Base-by-base conservation (phyloP, 2,329 filamentous ascomycete species). In the Arthrobotrys sinensis region DNA sequence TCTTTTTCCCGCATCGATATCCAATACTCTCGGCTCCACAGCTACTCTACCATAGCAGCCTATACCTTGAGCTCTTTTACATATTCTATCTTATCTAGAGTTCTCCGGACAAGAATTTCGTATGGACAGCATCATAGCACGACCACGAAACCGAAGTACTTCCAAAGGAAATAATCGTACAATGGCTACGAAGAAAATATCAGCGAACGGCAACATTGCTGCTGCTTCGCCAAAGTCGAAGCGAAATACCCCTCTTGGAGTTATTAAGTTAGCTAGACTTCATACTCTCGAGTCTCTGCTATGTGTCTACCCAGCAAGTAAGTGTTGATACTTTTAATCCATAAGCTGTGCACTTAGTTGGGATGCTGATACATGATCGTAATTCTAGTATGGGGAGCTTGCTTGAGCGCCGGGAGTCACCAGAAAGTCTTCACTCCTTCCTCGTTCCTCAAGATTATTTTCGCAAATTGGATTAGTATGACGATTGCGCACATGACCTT, bases 391-490 rank as follows among this genome's bases (percentile, higher is more conserved):
- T 64, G 40, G 60, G 60, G 60, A 46, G 60, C 60, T 48, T 64
- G 60, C 19, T 36, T 64, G 43, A 53, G 63, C 14, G 43, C 63
- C 3, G 63, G 45, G 8, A 53, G 45, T 6, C 45, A 40, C 11
- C 28, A 43, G 4, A 68, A 68, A 5, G 46, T 40, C 3, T 57
- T 68, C 16, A 68, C 46, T 19, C 11, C 46, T 32, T 52, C 64
- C 1, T 68, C 64, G 16, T 68, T 68, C 24, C 48, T 68, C 8
- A 34, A 3, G 21, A 12, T 68, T 3, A 1, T 68, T 8, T 55
- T 68, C 16, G 32, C 64, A 32, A 68, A 68, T 28, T 68, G 64
- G 64, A 53, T 68, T 53, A 68, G 64, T 10, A 68, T 68, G 64
- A 68, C 64, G 1, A 45, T 68, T 36, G 64, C 64, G 7, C 64